Conservation (phyloP, 345 rosid genomes). For the Eutrema yunnanense region DNA sequence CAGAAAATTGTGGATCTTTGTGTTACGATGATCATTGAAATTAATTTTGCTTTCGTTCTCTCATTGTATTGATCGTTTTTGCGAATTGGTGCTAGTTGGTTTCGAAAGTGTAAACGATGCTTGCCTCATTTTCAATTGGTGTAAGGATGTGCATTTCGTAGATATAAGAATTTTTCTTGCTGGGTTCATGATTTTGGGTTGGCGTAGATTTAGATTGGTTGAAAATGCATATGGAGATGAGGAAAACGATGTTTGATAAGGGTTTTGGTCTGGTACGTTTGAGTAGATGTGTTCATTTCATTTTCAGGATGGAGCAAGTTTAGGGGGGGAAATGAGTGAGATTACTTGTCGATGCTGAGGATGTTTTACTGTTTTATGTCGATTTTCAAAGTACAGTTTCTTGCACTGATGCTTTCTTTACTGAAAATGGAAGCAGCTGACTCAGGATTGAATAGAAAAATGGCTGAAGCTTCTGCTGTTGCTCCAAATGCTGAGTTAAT, state of each 20-base stretch:
- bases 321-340: not conserved
- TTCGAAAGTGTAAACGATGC: not conserved
- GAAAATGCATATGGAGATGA: not conserved
- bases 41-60: not conserved
- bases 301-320: not conserved
- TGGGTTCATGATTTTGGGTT: not conserved
- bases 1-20: not conserved
- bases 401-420: not conserved
- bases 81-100: not conserved
- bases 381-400: not conserved
- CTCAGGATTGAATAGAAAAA: not conserved
- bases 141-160: not conserved
- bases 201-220: not conserved
- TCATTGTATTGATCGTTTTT: not conserved
- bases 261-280: not conserved
- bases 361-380: not conserved
- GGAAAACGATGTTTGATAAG: not conserved
- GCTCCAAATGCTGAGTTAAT: constrained; percentile 48
- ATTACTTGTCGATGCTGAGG: not conserved
- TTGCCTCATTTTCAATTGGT: not conserved
- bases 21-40: not conserved
- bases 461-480: constrained; percentile 52
- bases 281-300: not conserved
- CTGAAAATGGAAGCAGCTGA: not conserved
- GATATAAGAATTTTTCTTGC: not conserved